Evolutionary conservation across 495 filamentous ascomycete species (phyloP), one percentile per base, ranked within the genome.

Genomic region (Xylaria telfairii): DNA sequence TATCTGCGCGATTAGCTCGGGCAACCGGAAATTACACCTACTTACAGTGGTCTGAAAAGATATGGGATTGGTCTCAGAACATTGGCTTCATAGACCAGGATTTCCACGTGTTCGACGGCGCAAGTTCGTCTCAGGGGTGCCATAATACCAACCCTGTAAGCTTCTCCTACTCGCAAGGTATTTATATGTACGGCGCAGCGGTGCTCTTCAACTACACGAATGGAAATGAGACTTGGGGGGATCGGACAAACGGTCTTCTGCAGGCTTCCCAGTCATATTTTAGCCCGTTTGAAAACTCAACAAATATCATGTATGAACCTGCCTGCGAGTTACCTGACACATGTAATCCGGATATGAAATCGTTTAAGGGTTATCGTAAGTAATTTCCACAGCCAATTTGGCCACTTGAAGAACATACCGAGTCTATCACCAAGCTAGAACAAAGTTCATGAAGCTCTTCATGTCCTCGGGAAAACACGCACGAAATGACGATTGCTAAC

Each of bases 291-390:
- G 56, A 67, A 21, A 86, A 86, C 71, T 77, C 84, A 24, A 84
- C 82, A 53, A 81, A 88, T 73, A 81, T 90, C 73, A 88, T 92
- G 84, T 88, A 86, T 72, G 93, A 96, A 79, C 81, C 86, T 69
- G 87, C 89, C n/a, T 96, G 93, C 83, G 93, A 95, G 77, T 79
- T 87, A 2, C 79, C 78, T 39, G 76, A 82, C 57, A 81, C 74
- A 0, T 95, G 93, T 81, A 89, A 93, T 76, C 79, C 83, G 68
- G 92, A 96, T 75, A 90, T 92, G 83, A 88, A 88, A 63, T 88
- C 89, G 41, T 96, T 95, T 87, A 96, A 96, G 80, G 91, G 89
- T 39, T 92, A 93, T 73, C 85, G 64, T 66, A 54, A 66, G 64
- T 54, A 39, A 39, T 41, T 28, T 28, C 13, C 4, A n/a, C n/a